phyloP scores from a whole-genome alignment of 163 green algal species.

The Scenedesmus sp. region DNA sequence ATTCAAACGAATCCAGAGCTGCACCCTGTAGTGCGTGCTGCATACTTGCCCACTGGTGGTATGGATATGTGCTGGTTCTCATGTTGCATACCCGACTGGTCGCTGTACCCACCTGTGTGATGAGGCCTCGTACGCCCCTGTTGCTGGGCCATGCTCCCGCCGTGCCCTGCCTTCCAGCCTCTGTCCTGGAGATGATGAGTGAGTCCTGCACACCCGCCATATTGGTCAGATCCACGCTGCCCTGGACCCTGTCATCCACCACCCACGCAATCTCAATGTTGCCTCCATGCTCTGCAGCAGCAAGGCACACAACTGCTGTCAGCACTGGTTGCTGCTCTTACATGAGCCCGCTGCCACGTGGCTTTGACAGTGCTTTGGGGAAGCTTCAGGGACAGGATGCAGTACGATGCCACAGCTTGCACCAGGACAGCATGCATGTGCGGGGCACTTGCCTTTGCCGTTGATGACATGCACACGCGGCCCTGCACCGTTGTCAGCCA shows the following conservation, averaged over 20 bases:
- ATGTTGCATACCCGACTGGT: not conserved
- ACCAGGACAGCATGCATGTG: not conserved
- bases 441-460: slow-evolving; percentile 57
- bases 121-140: slow-evolving; percentile 45
- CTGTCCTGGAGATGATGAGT: slow-evolving; percentile 32
- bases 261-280: slow-evolving; percentile 61
- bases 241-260: slow-evolving; percentile 26
- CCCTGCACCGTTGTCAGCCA: slow-evolving; percentile 72
- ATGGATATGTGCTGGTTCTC: no score
- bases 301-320: not conserved
- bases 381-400: not conserved
- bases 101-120: slow-evolving; percentile 14
- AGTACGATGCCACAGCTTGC: not conserved
- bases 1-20: no score
- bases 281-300: slow-evolving; percentile 62
- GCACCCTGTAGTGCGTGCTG: no score
- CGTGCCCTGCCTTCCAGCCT: slow-evolving; percentile 15
- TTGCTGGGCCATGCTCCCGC: slow-evolving; percentile 40
- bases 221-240: not conserved
- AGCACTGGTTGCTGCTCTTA: not conserved
- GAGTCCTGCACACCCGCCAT: slow-evolving; percentile 35
- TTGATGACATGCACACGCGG: slow-evolving; percentile 67
- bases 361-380: no score
- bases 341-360: no score
- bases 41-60: no score